phyloP scores from a whole-genome alignment of 495 filamentous ascomycete species.

The Aspergillus diversus region DNA sequence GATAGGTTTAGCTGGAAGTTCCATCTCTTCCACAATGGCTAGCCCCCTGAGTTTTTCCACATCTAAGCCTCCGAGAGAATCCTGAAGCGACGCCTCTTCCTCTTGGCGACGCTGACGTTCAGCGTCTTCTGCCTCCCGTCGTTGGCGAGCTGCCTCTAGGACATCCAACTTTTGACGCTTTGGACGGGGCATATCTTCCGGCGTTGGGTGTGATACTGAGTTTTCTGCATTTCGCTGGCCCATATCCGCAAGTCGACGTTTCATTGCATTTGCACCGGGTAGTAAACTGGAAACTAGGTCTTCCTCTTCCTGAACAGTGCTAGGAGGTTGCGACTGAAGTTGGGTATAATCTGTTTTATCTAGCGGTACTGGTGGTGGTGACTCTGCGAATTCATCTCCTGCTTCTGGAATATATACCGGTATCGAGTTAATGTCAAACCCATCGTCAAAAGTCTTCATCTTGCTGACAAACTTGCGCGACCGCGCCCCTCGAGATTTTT shows the following conservation, averaged over 20 bases:
- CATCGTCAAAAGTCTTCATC: conserved; percentile 77
- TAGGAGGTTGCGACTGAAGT: conserved; percentile 17
- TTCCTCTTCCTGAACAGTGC: conserved; percentile 43
- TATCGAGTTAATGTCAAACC: conserved; percentile 51
- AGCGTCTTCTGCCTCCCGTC: conserved; percentile 66
- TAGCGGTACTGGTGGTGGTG: conserved; percentile 32
- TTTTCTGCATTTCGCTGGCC: conserved; percentile 21
- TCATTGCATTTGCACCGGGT: conserved; percentile 72
- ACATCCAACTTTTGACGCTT: conserved; percentile 68
- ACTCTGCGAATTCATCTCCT: conserved; percentile 16
- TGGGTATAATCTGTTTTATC: conserved; percentile 25
- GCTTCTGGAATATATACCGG: conserved; percentile 37
- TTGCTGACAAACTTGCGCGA: conserved; percentile 54
- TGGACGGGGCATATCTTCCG: conserved; percentile 35
- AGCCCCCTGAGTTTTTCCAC: conserved; percentile 73
- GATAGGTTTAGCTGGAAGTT: conserved; percentile 47
- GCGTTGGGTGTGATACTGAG: conserved; percentile 14
- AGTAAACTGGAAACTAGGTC: conserved; percentile 67
- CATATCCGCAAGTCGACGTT: conserved; percentile 57
- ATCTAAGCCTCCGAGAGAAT: conserved; percentile 60
- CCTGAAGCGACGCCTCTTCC: conserved; percentile 61
- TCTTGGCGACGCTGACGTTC: conserved; percentile 32
- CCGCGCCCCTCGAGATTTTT: conserved; percentile 34
- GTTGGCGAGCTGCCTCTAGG: conserved; percentile 66
- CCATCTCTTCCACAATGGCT: conserved; percentile 81